These are phyloP conservation scores for Platanus orientalis DNA, from an alignment of 164 flowering plant species.

Conservation along the genomic window DNA sequence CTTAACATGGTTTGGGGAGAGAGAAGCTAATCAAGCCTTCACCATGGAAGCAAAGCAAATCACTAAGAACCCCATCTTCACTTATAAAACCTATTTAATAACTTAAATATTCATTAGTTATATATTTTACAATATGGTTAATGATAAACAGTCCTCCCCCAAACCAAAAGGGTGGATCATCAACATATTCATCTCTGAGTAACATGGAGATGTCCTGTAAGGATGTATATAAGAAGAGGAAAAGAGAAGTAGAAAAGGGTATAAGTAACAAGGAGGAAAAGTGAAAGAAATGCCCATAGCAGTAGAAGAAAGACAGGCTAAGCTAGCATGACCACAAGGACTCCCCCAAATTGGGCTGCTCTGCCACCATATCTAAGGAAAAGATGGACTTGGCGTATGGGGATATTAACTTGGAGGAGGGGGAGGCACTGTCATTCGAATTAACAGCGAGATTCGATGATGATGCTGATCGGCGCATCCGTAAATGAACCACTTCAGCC, in stretches of 20 bases:
- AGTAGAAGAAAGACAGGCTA: not conserved
- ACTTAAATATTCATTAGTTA: not conserved
- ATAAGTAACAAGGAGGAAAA: not conserved
- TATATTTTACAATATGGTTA: slow-evolving; percentile 10
- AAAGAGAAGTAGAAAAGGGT: not conserved
- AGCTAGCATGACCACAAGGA: slow-evolving; percentile 59
- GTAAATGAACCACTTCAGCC: slow-evolving; percentile 71
- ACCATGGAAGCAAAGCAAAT: no score
- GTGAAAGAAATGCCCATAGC: not conserved
- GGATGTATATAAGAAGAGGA: not conserved
- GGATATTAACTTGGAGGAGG: slow-evolving; percentile 22
- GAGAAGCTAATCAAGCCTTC: no score
- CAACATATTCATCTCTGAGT: not conserved
- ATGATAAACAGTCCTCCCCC: not conserved
- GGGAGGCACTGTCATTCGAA: slow-evolving; percentile 14
- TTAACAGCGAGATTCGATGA: slow-evolving; percentile 8
- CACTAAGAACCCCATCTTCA: not conserved
- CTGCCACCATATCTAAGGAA: slow-evolving; percentile 37
- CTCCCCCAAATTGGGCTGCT: slow-evolving; percentile 46
- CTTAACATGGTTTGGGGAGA: no score
- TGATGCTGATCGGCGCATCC: slow-evolving; percentile 36
- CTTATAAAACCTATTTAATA: not conserved
- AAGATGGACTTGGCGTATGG: slow-evolving; percentile 34
- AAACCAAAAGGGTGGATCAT: not conserved
- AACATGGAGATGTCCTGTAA: not conserved